Evolutionary conservation across 2,329 filamentous ascomycete species (phyloP).

Genomic region (Phyllosticta citrichinensis): DNA sequence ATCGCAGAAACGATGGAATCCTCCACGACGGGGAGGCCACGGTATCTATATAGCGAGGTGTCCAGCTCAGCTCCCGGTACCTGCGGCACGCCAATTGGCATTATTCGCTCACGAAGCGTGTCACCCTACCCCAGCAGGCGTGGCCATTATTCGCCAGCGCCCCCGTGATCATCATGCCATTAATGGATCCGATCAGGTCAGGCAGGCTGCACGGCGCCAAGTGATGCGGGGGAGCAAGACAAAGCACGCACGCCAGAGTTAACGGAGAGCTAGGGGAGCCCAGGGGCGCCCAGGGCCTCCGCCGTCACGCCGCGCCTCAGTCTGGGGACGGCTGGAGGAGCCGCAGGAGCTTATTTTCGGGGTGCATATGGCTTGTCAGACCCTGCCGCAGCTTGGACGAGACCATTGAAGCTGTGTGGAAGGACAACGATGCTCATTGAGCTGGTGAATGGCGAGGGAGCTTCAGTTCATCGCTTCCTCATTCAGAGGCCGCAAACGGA

Average conservation of each 20-base stretch:
- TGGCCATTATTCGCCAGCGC: not conserved
- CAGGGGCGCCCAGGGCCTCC: not conserved
- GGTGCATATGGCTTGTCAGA: not conserved
- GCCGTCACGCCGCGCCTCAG: not conserved
- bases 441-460: not conserved
- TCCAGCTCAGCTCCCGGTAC: not conserved
- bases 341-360: not conserved
- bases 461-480: not conserved
- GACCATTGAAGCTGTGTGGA: not conserved
- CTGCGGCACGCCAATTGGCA: not conserved
- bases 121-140: not conserved
- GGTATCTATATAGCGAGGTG: constrained; percentile 1
- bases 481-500: not conserved
- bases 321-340: not conserved
- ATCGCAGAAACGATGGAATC: constrained; percentile 3
- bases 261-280: not conserved
- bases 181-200: not conserved
- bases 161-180: not conserved
- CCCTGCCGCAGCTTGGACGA: not conserved
- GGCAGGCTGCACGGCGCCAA: not conserved
- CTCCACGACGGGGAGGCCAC: not conserved
- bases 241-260: not conserved
- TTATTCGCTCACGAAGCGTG: not conserved
- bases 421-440: not conserved
- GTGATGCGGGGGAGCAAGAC: not conserved